Base-by-base conservation (phyloP, 2,329 filamentous ascomycete genomes). In the Curvularia lunata region DNA sequence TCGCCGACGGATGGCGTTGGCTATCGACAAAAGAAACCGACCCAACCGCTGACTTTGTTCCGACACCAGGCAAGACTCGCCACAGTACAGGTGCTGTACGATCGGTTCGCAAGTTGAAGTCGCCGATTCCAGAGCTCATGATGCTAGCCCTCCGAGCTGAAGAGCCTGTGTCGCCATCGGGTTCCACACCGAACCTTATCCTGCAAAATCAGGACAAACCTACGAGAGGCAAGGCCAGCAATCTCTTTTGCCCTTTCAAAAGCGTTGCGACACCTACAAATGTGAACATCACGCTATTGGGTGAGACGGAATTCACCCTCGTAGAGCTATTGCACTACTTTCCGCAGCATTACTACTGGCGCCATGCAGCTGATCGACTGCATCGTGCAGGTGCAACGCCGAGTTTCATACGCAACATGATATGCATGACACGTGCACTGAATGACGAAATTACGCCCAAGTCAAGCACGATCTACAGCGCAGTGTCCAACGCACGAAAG, bases 1-100 rank as follows among this genome's bases (percentile, higher is more conserved):
- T 66, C 5, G 27, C 55, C 9, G 64, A 68, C 8, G 65, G 48
- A 4, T 68, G 64, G 64, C 50, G 64, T 3, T 68, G 64, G 65
- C 38, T 66, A 0, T 18, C n/a, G 0, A 34, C 53, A 1, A 55
- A 58, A 32, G 56, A 63, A n/a, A 23, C n/a, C 5, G 13, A 42
- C 2, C 41, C 50, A 3, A 13, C 18, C 3, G 23, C 19, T 2
- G 32, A 19, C 4, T 68, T 62, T 19, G 21, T n/a, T 3, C 45
- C 57, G 1, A 28, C 55, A 1, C 32, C 55, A 1, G 30, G 25
- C 0, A 63, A 59, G 34, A 48, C 28, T 1, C 63, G 60, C 59
- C 16, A 27, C 0, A 51, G 56, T 4, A 49, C 54, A 0, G 58
- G 60, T 0, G 47, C 61, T 3, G 8, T 18, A 1, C 37, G 40